These are phyloP conservation scores for Agapanthus africanus DNA, from an alignment of 106 monocot species.

Conservation along the genomic window DNA sequence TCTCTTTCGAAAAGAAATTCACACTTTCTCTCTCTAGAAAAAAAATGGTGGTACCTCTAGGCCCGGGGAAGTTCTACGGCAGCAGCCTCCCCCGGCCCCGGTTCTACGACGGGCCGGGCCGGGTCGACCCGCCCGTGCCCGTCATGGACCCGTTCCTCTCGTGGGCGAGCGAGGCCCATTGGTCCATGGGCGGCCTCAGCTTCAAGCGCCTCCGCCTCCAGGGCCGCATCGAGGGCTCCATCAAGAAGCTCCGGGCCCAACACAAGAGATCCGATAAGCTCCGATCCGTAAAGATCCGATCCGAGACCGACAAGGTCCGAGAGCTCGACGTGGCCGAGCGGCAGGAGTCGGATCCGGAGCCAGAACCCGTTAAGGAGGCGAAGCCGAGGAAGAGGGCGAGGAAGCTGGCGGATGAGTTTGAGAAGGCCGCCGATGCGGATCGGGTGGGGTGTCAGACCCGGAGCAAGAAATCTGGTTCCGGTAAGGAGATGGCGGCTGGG, in stretches of 20 bases:
- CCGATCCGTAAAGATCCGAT: neutral
- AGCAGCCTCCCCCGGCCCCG: slow-evolving; percentile 74
- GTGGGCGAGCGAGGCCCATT: slow-evolving; percentile 82
- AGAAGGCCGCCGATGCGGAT: neutral
- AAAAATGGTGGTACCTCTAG: slow-evolving; percentile 58
- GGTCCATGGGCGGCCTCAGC: slow-evolving; percentile 86
- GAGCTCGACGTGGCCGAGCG: neutral
- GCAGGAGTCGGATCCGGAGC: neutral
- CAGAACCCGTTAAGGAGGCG: neutral
- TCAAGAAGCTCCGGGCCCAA: slow-evolving; percentile 50
- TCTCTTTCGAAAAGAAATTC: too few relatives aligned
- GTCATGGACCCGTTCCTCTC: slow-evolving; percentile 58
- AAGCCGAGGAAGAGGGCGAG: neutral
- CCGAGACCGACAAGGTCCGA: neutral
- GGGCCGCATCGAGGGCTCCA: slow-evolving; percentile 81
- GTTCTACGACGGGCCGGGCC: slow-evolving; percentile 39
- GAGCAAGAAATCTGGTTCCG: neutral
- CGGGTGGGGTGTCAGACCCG: neutral
- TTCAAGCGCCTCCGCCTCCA: slow-evolving; percentile 64
- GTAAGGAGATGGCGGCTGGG: too few relatives aligned
- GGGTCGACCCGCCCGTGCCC: slow-evolving; percentile 55
- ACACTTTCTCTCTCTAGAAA: too few relatives aligned
- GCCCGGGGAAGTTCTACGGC: slow-evolving; percentile 78
- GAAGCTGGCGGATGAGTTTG: neutral
- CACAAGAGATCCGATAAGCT: slow-evolving; percentile 4